Conservation (phyloP, 768 basidiomycete genomes). For the Podaxis pistillaris region DNA sequence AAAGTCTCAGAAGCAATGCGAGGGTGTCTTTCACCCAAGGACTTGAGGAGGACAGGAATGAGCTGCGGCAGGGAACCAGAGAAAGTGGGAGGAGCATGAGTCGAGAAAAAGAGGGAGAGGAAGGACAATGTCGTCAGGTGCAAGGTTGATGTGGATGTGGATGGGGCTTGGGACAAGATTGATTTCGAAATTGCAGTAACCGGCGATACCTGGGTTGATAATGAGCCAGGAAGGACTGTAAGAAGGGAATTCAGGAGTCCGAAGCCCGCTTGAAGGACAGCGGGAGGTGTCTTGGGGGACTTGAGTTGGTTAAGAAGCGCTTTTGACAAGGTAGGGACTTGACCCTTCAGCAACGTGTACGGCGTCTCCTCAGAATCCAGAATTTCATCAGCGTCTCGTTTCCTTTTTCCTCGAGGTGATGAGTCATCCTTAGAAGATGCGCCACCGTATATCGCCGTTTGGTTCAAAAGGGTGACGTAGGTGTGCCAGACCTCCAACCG, state of each 20-base stretch:
- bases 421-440: slow-evolving; percentile 48
- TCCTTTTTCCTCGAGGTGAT: slow-evolving; percentile 64
- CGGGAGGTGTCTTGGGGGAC: slow-evolving; percentile 70
- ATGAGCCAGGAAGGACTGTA: slow-evolving; percentile 77
- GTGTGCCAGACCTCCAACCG: slow-evolving; percentile 90
- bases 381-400: slow-evolving; percentile 68
- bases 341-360: slow-evolving; percentile 64
- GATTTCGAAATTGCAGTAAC: slow-evolving; percentile 65
- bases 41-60: slow-evolving; percentile 72
- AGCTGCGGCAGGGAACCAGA: slow-evolving; percentile 59
- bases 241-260: slow-evolving; percentile 72
- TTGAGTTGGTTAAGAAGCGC: slow-evolving; percentile 84
- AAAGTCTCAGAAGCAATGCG: slow-evolving; percentile 88
- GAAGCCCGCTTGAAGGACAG: slow-evolving; percentile 86
- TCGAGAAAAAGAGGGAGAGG: slow-evolving; percentile 77
- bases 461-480: slow-evolving; percentile 76
- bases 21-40: slow-evolving; percentile 81
- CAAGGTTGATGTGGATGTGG: slow-evolving; percentile 76
- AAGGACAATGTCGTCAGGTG: slow-evolving; percentile 86
- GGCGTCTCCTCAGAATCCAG: slow-evolving; percentile 78
- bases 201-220: slow-evolving; percentile 64
- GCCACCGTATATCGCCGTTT: slow-evolving; percentile 80
- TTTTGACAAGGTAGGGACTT: slow-evolving; percentile 78
- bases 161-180: slow-evolving; percentile 64
- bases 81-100: slow-evolving; percentile 63